Base-by-base conservation (phyloP, 1,284 basidiomycete genomes). In the Ustilago lituana region DNA sequence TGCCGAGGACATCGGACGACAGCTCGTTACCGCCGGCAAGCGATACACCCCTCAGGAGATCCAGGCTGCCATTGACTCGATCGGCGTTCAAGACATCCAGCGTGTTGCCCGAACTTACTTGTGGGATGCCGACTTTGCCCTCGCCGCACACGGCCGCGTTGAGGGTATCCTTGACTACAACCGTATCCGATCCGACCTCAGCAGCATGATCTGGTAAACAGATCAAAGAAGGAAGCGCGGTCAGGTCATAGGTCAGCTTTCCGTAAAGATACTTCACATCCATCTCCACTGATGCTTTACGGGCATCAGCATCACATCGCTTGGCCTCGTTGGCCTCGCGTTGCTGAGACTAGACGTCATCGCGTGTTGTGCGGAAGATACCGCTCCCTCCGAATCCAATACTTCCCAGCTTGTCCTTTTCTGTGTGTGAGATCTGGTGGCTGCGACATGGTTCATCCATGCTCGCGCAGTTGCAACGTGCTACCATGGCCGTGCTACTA, bases 1-100 rank as follows among this genome's bases (percentile, higher is more conserved):
- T 74, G 95, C 96, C 48, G 96, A 99, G 86, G 96, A 98, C 83
- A 95, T 98, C 83, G 96, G 96, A 36, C 87, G 95, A 79, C 95
- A 98, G 84, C 87, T 98, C 66, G 92, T 98, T 70, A 98, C 94
- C 32, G 92, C 89, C 74, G 96, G 96, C 63, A 82, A 80, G 72
- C 76, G 81, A 59, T 89, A 87, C 77, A 92, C 93, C 26, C 95
- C 96, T 48, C 88, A 90, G 83, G 93, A 98, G 85, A 94, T 96
- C 73, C 94, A 98, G 87, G 87, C 87, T 58, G 92, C 92, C 43
- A 89, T 98, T 47, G 93, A 98, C 83, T 89, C 91, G 48, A 92
- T 98, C 67, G 89, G 88, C 27, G 85, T 88, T 23, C 90, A 88
- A n/a, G 94, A 97, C 83, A 94, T 98, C 84, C 91, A 92, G 86